phyloP scores from a whole-genome alignment of 805 yeast genomes.

The Maudiozyma saulgeensis region DNA sequence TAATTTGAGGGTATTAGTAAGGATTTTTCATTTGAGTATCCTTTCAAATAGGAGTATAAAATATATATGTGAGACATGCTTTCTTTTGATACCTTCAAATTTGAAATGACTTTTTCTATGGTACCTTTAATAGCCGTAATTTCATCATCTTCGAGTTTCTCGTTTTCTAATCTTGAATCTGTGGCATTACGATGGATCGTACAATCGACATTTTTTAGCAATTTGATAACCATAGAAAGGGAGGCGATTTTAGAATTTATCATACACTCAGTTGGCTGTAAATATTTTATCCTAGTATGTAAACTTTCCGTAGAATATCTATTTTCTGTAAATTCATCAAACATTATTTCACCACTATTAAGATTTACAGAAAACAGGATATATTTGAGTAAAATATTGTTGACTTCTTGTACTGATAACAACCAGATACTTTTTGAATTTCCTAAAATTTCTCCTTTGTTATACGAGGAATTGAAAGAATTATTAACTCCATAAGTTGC shows the following conservation, averaged over 20 bases:
- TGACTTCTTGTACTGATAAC: constrained; percentile 13
- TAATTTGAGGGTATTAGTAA: constrained; percentile 46
- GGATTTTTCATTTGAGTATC: constrained; percentile 51
- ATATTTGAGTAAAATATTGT: constrained; percentile 15
- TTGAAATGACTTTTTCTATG: neutral
- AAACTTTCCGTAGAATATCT: constrained; percentile 43
- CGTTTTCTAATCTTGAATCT: neutral
- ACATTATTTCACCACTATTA: constrained; percentile 71
- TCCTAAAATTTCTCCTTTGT: constrained; percentile 22
- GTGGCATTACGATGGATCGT: neutral
- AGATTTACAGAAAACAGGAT: constrained; percentile 42
- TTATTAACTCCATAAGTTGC: constrained; percentile 55
- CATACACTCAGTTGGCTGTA: constrained; percentile 70
- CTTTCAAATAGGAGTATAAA: constrained; percentile 45
- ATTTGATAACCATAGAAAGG: constrained; percentile 29
- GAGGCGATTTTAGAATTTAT: constrained; percentile 5
- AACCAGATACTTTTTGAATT: constrained; percentile 25
- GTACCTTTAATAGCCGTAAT: neutral
- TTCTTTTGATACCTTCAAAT: constrained; percentile 5
- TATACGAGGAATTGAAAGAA: constrained; percentile 39
- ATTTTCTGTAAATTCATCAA: constrained; percentile 61
- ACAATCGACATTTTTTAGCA: constrained; percentile 10
- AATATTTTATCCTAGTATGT: constrained; percentile 63
- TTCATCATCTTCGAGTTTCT: neutral
- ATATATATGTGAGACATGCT: constrained; percentile 14